These are phyloP conservation scores for Actinomortierella wolfii DNA, from an alignment of 371 early-diverging fungal species.

Conservation along the genomic window DNA sequence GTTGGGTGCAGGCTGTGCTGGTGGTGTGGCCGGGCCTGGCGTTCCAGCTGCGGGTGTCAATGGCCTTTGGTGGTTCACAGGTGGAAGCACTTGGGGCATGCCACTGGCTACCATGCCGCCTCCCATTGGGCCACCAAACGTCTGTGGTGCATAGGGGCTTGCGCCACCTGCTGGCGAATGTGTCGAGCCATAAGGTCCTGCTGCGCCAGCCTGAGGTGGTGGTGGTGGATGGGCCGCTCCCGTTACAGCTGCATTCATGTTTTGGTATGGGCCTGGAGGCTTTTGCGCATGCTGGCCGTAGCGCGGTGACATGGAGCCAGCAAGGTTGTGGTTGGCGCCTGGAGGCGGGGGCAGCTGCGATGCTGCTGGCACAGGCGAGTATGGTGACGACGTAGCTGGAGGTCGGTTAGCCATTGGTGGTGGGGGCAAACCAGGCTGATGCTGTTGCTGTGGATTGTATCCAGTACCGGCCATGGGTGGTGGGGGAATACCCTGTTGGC, in stretches of 20 bases:
- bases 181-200: slow-evolving; percentile 23
- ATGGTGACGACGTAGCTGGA: slow-evolving; percentile 24
- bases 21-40: slow-evolving; percentile 39
- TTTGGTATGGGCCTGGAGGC: slow-evolving; percentile 21
- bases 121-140: slow-evolving; percentile 21
- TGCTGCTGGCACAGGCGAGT: slow-evolving; percentile 39
- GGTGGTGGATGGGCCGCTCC: slow-evolving; percentile 16
- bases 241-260: slow-evolving; percentile 9
- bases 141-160: slow-evolving; percentile 18
- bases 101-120: slow-evolving; percentile 23
- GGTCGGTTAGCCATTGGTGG: slow-evolving; percentile 6
- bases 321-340: slow-evolving; percentile 8
- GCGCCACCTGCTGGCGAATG: slow-evolving; percentile 4
- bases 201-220: slow-evolving; percentile 11
- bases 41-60: slow-evolving; percentile 41
- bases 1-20: slow-evolving; percentile 35
- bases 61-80: slow-evolving; percentile 31
- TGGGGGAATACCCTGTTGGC: slow-evolving; percentile 16
- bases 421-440: slow-evolving; percentile 10
- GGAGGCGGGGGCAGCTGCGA: slow-evolving; percentile 46
- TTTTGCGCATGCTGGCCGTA: slow-evolving; percentile 35
- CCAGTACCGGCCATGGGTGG: slow-evolving; percentile 32
- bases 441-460: too few species aligned
- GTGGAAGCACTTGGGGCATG: slow-evolving; percentile 28
- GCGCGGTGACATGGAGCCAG: slow-evolving; percentile 42